Evolutionary conservation across 176 grass and related monocot species (phyloP), one percentile per base, ranked within the genome.

Genomic region (Secale cereale): DNA sequence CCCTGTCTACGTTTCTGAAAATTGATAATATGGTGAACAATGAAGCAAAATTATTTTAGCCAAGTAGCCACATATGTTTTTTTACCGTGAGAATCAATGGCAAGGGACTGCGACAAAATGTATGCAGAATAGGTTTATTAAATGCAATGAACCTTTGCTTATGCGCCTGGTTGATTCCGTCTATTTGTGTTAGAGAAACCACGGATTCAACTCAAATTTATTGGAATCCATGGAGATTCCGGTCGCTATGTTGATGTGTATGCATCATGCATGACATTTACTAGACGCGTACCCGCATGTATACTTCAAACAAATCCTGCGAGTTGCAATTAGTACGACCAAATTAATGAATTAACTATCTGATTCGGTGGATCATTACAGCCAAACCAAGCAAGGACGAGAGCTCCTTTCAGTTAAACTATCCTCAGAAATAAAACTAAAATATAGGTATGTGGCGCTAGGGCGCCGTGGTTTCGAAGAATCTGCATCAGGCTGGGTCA

Each of bases 91-190:
- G 19, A 46, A 16, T 29, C 81, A 52, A 52, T 16, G 46, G 14
- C 4, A 16, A 52, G n/a, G 57, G 57, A 11, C 20, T 60, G 22
- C 22, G 25, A 8, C 52, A 22, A 56, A 22, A 22, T 2, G 9
- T 60, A 60, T 1, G n/a, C 12, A 60, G 20, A 60, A 6, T 46
- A 33, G 45, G 67, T 69, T 61, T 56, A 56, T 56, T 22, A 48
- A 48, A 56, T 56, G 52, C 57, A 65, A 26, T 13, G n/a, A 41
- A 40, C 46, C 46, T 46, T 31, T 31, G 33, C 28, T 23, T 25
- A 60, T 60, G 32, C 45, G 48, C 87, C 77, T 81, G 77, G 76
- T 76, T 85, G 87, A 74, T 85, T 80, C 87, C 77, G 46, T 76
- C 6, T 65, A n/a, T 52, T 68, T 56, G 52, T 56, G 52, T 56